Conservation (phyloP, 176 grass and related monocot species). For the Carex kokanica region DNA sequence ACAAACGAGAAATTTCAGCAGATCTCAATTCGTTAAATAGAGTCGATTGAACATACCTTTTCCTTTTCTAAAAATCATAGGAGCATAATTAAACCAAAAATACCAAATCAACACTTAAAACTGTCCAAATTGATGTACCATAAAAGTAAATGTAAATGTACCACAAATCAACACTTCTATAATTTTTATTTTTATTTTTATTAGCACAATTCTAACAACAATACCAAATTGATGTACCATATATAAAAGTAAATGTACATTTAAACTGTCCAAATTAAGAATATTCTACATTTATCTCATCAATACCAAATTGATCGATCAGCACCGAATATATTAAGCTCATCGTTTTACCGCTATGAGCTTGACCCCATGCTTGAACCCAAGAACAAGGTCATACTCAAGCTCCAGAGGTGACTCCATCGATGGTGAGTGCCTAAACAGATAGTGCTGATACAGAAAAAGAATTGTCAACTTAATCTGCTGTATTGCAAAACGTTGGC, state of each 20-base stretch:
- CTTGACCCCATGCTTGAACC: slow-evolving; percentile 80
- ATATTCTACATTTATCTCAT: background rate
- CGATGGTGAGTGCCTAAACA: slow-evolving; percentile 64
- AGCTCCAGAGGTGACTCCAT: slow-evolving; percentile 86
- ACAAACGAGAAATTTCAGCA: no score
- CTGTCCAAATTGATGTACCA: no score
- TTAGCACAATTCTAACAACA: background rate
- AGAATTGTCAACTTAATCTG: slow-evolving; percentile 82
- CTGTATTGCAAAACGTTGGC: slow-evolving; percentile 80
- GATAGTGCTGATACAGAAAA: slow-evolving; percentile 56
- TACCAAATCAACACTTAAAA: no score
- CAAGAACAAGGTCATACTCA: slow-evolving; percentile 76
- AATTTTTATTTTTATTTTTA: background rate
- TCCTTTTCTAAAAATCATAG: no score
- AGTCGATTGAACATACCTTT: no score
- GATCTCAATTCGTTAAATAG: no score
- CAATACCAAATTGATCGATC: background rate
- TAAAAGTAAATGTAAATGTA: no score
- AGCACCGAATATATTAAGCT: background rate
- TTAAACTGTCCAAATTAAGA: background rate
- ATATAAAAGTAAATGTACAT: background rate
- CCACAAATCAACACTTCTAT: background rate
- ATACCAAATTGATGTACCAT: background rate
- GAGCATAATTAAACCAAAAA: no score
- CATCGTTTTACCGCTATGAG: slow-evolving; percentile 46